phyloP scores from a whole-genome alignment of 805 yeast species.

The Nematodospora valgi region DNA sequence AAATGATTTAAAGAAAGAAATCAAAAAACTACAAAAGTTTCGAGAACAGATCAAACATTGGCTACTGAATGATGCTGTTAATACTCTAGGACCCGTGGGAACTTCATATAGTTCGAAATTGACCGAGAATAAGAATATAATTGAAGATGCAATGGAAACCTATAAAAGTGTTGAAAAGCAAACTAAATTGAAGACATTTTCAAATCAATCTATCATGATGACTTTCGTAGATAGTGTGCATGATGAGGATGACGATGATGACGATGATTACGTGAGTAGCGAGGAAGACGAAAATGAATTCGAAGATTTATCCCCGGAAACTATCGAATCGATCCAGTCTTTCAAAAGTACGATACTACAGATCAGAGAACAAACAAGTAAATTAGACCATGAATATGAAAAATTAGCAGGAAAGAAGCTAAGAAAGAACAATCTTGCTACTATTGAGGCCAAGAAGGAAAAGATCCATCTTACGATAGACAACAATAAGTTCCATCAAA shows the following conservation, averaged over 20 bases:
- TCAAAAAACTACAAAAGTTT: conserved; percentile 43
- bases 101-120: conserved; percentile 17
- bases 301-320: conserved; percentile 28
- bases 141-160: conserved; percentile 45
- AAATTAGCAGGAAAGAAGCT: conserved; percentile 36
- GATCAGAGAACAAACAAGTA: conserved; percentile 31
- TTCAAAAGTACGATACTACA: conserved; percentile 29
- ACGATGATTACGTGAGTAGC: conserved; percentile 7
- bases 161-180: conserved; percentile 42
- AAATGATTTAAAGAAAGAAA: conserved; percentile 43
- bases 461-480: conserved; percentile 31
- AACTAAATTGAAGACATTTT: conserved; percentile 42
- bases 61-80: conserved; percentile 37
- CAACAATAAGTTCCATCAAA: conserved; percentile 35
- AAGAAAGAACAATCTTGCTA: conserved; percentile 32
- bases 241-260: conserved; percentile 9
- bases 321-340: conserved; percentile 31
- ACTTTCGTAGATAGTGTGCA: conserved; percentile 27
- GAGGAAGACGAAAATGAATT: conserved; percentile 22
- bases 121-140: conserved; percentile 36
- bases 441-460: conserved; percentile 39
- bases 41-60: conserved; percentile 45
- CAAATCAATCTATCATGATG: conserved; percentile 44
- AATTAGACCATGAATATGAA: conserved; percentile 39
- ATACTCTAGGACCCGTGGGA: conserved; percentile 17